phyloP scores from a whole-genome alignment of 83 land plant genomes.

The Diphasiastrum complanatum region DNA sequence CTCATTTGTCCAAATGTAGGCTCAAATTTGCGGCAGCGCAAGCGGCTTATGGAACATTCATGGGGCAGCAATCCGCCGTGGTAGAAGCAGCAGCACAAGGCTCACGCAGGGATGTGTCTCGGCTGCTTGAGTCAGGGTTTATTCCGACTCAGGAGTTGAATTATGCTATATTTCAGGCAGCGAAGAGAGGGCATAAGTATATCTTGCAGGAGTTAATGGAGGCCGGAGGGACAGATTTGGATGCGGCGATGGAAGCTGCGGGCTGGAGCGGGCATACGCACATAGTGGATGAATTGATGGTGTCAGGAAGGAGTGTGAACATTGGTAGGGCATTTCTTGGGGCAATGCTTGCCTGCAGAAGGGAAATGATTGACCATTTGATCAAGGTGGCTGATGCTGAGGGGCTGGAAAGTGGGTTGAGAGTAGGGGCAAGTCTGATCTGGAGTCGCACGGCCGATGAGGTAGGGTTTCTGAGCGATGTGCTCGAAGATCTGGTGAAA shows the following conservation, averaged over 20 bases:
- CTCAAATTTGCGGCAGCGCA: slow-evolving; percentile 2
- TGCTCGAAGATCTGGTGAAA: neutral
- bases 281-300: slow-evolving; percentile 6
- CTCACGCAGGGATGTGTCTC: neutral
- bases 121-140: neutral
- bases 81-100: slow-evolving; percentile 4
- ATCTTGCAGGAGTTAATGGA: neutral
- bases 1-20: slow-evolving; percentile 1
- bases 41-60: slow-evolving; percentile 3
- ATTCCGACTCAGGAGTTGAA: neutral
- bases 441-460: neutral
- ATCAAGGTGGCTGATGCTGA: neutral
- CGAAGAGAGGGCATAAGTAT: slow-evolving; percentile 4
- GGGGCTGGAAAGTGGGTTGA: slow-evolving; percentile 6
- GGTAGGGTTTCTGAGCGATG: slow-evolving; percentile 4
- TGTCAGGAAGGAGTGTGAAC: slow-evolving; percentile 7
- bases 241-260: slow-evolving; percentile 5
- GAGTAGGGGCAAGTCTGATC: slow-evolving; percentile 2
- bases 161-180: slow-evolving; percentile 4
- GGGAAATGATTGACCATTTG: slow-evolving; percentile 2
- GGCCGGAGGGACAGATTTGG: slow-evolving; percentile 2
- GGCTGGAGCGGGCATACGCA: slow-evolving; percentile 6
- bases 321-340: slow-evolving; percentile 1
- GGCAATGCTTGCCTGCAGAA: neutral
- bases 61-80: slow-evolving; percentile 10